Evolutionary conservation across 1,284 basidiomycete species (phyloP), one percentile per base, ranked within the genome.

Genomic region (Fomitopsis schrenkii): DNA sequence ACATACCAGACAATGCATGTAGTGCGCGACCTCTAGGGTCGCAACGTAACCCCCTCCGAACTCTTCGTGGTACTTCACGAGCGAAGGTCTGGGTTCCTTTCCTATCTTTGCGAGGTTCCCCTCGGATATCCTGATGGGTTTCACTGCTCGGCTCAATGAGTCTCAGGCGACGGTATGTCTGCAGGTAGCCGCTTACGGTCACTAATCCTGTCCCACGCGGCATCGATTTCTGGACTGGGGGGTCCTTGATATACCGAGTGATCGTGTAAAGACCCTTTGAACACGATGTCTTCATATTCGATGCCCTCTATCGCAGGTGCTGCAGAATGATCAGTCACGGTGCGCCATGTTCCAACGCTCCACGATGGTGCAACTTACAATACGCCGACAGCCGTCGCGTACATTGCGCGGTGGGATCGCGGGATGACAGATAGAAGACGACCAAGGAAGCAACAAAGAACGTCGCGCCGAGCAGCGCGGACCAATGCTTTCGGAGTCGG

Each of bases 1-100:
- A 17, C 56, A 8, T 36, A 58, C 56, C 35, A 58, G 56, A 48
- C 56, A 58, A 30, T 58, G 56, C 41, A 58, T 42, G 28, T 58
- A 28, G 33, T 58, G 56, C 7, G 45, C 41, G 19, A 58, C 35
- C 44, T 58, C 56, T 2, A 46, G 10, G 5, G 44, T 35, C 15
- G 42, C 56, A 5, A 58, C 26, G 33, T 48, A 46, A 1, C 45
- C 56, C 12, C 56, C 56, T 8, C 56, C 44, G 7, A 35, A 8
- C n/a, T 46, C 56, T 19, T 48, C 56, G 17, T 45, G 56, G 26
- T 35, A 58, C 26, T 58, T 45, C 10, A 33, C 56, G 5, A 38
- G 15, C 19, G 44, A 58, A 1, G 56, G 42, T 15, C n/a, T 45
- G 5, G 35, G 15, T 15, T 38, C 19, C 33, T 38, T 58, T 9